Evolutionary conservation across 1,139 yeast genomes (phyloP).

Genomic region (Hyphopichia wangnamkhiaoensis): DNA sequence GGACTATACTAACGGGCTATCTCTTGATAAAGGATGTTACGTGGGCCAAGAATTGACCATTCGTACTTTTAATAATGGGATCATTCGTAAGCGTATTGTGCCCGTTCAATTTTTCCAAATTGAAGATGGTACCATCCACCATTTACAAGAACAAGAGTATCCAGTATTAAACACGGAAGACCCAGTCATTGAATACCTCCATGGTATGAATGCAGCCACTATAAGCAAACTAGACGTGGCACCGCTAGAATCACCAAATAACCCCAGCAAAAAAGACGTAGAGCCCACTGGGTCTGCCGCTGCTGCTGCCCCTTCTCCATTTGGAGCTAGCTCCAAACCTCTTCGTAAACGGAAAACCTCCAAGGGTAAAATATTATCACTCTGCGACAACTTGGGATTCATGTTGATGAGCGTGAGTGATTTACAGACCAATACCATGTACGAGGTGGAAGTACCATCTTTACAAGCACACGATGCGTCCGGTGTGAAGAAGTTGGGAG

Average conservation of each 20-base stretch:
- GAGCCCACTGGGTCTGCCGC: constrained; percentile 1
- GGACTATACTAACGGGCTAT: constrained; percentile 81
- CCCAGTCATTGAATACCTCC: constrained; percentile 17
- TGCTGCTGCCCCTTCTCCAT: constrained; percentile 25
- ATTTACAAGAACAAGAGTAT: constrained; percentile 16
- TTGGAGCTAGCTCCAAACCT: constrained; percentile 28
- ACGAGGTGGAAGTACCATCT: constrained; percentile 32
- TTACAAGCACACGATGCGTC: constrained; percentile 18
- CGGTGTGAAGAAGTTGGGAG: constrained; percentile 27
- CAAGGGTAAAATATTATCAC: constrained; percentile 60
- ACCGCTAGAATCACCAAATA: constrained; percentile 19
- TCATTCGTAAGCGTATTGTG: constrained; percentile 75
- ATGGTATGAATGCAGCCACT: constrained; percentile 16
- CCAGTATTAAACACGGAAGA: constrained; percentile 17
- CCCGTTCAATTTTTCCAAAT: constrained; percentile 60
- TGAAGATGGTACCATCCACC: constrained; percentile 12
- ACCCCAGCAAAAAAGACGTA: too few relatives aligned
- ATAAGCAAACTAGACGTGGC: constrained; percentile 27
- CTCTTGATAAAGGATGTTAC: constrained; percentile 90
- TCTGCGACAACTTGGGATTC: constrained; percentile 64
- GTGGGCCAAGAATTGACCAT: constrained; percentile 95
- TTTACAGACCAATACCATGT: constrained; percentile 27
- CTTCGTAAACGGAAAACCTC: constrained; percentile 40
- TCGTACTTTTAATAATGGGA: constrained; percentile 81
- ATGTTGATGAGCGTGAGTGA: constrained; percentile 56